Evolutionary conservation across 106 monocot species (phyloP).

Genomic region (Platanthera guangdongensis): DNA sequence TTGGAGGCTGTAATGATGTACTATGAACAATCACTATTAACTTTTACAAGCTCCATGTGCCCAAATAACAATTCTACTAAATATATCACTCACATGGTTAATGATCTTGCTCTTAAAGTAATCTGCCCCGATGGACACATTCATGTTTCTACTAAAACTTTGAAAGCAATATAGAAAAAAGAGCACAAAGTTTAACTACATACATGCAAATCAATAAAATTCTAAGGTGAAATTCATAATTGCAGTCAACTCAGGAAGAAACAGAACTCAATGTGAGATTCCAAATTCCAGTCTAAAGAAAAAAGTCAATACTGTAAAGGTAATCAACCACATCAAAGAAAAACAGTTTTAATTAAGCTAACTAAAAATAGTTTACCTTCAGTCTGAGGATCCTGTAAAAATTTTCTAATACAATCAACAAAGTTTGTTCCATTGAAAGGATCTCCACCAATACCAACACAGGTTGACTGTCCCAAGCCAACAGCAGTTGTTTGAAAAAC

Average conservation of each 20-base stretch:
- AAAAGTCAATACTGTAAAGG: background rate
- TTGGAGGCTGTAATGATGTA: too few relatives aligned
- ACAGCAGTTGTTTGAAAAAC: constrained; percentile 99
- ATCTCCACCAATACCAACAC: constrained; percentile 97
- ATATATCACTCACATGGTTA: too few relatives aligned
- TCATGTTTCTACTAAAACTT: background rate
- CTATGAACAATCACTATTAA: too few relatives aligned
- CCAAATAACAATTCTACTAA: too few relatives aligned
- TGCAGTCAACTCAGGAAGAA: background rate
- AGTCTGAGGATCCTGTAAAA: constrained; percentile 94
- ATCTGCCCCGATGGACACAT: too few relatives aligned
- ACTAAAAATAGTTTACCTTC: constrained; percentile 50
- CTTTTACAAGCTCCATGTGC: too few relatives aligned
- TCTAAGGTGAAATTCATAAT: background rate
- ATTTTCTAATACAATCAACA: constrained; percentile 84
- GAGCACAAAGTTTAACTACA: background rate
- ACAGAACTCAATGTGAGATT: background rate
- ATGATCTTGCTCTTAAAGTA: too few relatives aligned
- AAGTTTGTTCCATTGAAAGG: constrained; percentile 99
- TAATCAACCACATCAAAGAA: background rate
- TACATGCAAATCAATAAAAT: background rate
- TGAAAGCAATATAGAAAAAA: background rate
- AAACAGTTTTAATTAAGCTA: background rate
- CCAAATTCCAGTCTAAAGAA: background rate
- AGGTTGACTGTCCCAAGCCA: constrained; percentile 94